Base-by-base conservation (phyloP, 306 rosid genomes). In the Begonia masoniana region DNA sequence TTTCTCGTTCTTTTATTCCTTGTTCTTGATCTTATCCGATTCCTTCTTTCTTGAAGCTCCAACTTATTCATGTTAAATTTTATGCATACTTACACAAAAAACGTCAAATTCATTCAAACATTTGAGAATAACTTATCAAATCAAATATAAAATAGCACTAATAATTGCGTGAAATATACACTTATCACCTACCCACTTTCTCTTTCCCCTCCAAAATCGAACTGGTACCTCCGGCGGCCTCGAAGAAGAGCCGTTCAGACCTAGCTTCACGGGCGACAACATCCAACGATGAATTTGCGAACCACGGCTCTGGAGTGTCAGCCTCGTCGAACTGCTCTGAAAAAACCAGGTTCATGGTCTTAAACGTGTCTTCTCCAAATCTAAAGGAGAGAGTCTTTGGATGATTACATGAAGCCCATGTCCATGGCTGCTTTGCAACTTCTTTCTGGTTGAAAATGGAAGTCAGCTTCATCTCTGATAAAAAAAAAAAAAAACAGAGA, bases 161-260 rank as follows among this genome's bases (percentile, higher is more conserved):
- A n/a, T n/a, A n/a, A n/a, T n/a, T n/a, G n/a, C n/a, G n/a, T n/a
- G n/a, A n/a, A n/a, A n/a, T n/a, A n/a, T n/a, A n/a, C n/a, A n/a
- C n/a, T n/a, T n/a, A n/a, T n/a, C n/a, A n/a, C n/a, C n/a, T 3
- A n/a, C 7, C 26, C 50, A 60, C 62, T 56, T 72, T 75, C 7
- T 74, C 62, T 45, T 70, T 75, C 36, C 39, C 39, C 0, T 74
- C 85, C 19, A 88, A 41, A 15, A 88, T 82, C 10, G 95, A 88
- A 66, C 71, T 82, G 6, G 76, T 79, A 46, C 67, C 39, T 31
- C 39, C 79, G 0, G 69, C 85, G 0, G 92, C 77, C 49, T 84
- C 86, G 47, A 88, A 82, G 59, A 88, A 88, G 10, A 88, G 71
- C 74, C 97, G 72, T 77, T 84, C 88, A 0, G 95, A 81, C 23